phyloP scores from a whole-genome alignment of 306 rosid genomes.

The Cucumis cinereus region DNA sequence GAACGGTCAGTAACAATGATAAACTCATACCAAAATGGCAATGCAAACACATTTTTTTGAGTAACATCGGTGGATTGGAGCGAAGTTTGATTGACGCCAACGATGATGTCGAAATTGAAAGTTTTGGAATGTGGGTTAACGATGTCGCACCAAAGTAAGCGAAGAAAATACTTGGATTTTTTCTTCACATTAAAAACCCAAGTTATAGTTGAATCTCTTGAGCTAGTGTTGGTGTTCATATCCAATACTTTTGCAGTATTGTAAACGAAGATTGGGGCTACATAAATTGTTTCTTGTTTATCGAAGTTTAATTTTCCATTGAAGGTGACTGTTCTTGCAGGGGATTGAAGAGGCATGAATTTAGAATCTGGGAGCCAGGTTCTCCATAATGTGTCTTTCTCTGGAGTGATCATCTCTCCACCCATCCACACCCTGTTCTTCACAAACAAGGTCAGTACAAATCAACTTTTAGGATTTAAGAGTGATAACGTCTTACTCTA shows the following conservation, averaged over 20 bases:
- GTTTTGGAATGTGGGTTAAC: no score
- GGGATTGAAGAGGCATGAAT: neutral
- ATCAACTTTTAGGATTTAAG: no score
- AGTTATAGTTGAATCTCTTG: neutral
- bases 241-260: neutral
- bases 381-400: constrained; percentile 4
- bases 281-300: neutral
- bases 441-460: no score
- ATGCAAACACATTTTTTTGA: neutral
- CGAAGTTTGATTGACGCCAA: neutral
- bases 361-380: constrained; percentile 5
- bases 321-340: neutral
- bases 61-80: neutral
- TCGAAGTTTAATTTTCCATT: no score
- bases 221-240: neutral
- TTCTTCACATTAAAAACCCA: constrained; percentile 9
- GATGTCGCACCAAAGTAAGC: constrained; percentile 1
- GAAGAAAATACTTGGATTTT: neutral
- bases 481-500: no score
- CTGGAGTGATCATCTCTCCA: neutral
- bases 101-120: neutral
- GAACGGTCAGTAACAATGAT: neutral
- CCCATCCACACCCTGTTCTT: neutral
- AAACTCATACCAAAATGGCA: neutral
- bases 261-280: neutral